Conservation (phyloP, 179 eudicot species). For the Actinidia chinensis region DNA sequence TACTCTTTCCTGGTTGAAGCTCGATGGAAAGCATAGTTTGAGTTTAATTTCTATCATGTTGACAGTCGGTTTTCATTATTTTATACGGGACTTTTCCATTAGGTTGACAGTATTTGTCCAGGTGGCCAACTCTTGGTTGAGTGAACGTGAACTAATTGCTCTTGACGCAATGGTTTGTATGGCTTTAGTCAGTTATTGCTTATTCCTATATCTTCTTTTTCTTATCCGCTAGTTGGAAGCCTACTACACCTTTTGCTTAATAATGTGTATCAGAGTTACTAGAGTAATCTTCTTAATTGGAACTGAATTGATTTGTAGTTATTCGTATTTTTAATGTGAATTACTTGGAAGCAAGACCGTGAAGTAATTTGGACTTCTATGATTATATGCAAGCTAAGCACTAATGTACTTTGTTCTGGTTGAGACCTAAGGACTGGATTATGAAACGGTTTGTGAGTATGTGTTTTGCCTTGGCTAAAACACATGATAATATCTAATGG, state of each 20-base stretch:
- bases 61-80: not conserved
- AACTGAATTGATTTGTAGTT: not conserved
- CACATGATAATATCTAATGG: not conserved
- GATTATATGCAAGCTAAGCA: not conserved
- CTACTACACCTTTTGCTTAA: not conserved
- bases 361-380: not conserved
- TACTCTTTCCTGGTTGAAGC: not conserved
- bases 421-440: not conserved
- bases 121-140: slow-evolving; percentile 8
- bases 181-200: not conserved
- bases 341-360: not conserved
- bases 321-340: slow-evolving; percentile 5
- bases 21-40: too few species aligned
- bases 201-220: not conserved
- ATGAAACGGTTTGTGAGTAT: not conserved
- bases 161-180: not conserved
- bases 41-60: not conserved
- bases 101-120: not conserved
- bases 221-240: not conserved
- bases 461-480: not conserved
- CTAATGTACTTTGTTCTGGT: too few species aligned
- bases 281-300: not conserved
- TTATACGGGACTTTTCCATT: not conserved
- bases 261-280: not conserved
- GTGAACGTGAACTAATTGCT: not conserved